Conservation (phyloP, 1,284 basidiomycete species). For the Sutorius eximius region DNA sequence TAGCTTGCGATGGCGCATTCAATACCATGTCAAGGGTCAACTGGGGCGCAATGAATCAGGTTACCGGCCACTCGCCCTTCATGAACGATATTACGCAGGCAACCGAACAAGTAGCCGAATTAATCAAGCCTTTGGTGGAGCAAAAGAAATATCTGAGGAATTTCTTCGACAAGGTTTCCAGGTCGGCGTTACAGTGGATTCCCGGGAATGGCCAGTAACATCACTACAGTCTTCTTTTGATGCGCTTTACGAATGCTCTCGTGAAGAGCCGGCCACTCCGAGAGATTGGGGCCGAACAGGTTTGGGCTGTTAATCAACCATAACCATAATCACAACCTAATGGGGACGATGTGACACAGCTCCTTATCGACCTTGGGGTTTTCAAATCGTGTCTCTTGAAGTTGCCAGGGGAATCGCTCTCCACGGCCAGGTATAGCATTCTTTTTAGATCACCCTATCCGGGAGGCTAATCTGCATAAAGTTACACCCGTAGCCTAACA, state of each 20-base stretch:
- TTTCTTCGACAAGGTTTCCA: slow-evolving; percentile 88
- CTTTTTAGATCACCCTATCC: slow-evolving; percentile 1
- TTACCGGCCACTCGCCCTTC: slow-evolving; percentile 83
- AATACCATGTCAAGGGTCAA: slow-evolving; percentile 70
- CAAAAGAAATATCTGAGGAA: slow-evolving; percentile 92
- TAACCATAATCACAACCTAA: slow-evolving; percentile 13
- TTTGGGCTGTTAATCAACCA: slow-evolving; percentile 32
- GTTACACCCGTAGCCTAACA: slow-evolving; percentile 78
- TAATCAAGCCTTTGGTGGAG: slow-evolving; percentile 75
- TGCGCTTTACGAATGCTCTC: slow-evolving; percentile 83
- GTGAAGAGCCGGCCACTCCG: slow-evolving; percentile 86
- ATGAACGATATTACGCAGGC: slow-evolving; percentile 71
- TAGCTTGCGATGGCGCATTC: slow-evolving; percentile 75
- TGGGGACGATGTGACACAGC: slow-evolving; percentile 43
- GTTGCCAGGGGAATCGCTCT: slow-evolving; percentile 70
- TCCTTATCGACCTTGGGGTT: slow-evolving; percentile 88
- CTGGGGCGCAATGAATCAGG: slow-evolving; percentile 79
- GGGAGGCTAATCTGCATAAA: slow-evolving; percentile 33
- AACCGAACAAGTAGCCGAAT: slow-evolving; percentile 63
- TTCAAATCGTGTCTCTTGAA: slow-evolving; percentile 83
- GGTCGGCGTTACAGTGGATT: slow-evolving; percentile 45
- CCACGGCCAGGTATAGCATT: slow-evolving; percentile 50
- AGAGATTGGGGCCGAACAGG: slow-evolving; percentile 93
- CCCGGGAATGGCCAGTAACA: neutral
- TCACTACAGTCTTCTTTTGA: slow-evolving; percentile 65